These are phyloP conservation scores for Jaltomata sinuosa DNA, from an alignment of 257 asterid species.

Conservation along the genomic window DNA sequence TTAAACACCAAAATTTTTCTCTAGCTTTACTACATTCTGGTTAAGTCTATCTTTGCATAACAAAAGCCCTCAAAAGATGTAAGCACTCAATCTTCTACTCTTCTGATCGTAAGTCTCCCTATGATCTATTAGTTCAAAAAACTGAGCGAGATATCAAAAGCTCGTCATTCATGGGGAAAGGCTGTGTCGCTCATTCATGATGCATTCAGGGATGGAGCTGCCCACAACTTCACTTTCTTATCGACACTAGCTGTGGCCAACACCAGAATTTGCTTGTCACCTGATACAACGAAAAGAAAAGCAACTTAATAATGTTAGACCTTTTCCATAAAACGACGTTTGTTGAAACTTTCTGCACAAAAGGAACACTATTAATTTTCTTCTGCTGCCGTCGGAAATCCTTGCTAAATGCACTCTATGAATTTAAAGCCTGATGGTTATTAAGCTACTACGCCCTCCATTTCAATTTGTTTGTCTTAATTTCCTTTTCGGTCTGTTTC, in stretches of 20 bases:
- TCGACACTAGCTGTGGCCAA: slow-evolving; percentile 79
- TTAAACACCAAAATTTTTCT: not conserved
- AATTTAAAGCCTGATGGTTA: not conserved
- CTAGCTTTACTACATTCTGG: not conserved
- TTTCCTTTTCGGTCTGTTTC: not conserved
- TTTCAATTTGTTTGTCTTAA: not conserved
- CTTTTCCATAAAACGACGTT: not conserved
- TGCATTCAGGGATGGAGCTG: slow-evolving; percentile 40
- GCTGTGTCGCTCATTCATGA: not conserved
- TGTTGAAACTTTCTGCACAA: not conserved
- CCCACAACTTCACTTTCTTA: slow-evolving; percentile 96
- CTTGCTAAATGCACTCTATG: not conserved
- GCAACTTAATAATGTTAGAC: not conserved
- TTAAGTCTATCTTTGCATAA: not conserved
- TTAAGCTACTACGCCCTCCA: not conserved
- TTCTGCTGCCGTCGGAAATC: not conserved
- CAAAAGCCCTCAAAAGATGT: not conserved
- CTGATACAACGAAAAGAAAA: slow-evolving; percentile 18
- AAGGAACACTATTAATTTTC: not conserved
- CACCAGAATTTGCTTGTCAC: slow-evolving; percentile 32
- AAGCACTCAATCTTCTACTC: not conserved
- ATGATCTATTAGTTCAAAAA: not conserved
- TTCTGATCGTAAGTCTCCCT: not conserved
- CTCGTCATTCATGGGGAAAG: not conserved
- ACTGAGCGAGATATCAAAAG: not conserved